phyloP scores from a whole-genome alignment of 805 yeast species.

The Lipomyces spencermartinsiae region DNA sequence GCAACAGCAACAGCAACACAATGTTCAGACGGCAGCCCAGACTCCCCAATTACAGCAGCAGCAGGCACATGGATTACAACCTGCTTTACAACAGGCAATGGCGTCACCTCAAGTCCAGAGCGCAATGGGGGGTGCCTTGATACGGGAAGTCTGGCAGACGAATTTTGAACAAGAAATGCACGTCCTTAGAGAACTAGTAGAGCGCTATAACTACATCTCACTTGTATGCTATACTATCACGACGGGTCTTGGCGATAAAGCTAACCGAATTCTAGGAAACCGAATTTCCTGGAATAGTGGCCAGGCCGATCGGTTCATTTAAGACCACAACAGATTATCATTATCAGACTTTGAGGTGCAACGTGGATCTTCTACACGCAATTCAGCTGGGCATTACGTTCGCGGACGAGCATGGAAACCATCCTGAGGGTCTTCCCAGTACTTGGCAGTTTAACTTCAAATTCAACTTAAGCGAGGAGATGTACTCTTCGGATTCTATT shows the following conservation, averaged over 20 bases:
- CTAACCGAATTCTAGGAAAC: slow-evolving; percentile 69
- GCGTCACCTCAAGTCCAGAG: slow-evolving; percentile 29
- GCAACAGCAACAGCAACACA: slow-evolving; percentile 32
- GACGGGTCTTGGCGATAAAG: slow-evolving; percentile 52
- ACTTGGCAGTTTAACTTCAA: slow-evolving; percentile 98
- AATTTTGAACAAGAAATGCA: slow-evolving; percentile 52
- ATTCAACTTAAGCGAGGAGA: slow-evolving; percentile 73
- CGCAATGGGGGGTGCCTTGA: slow-evolving; percentile 23
- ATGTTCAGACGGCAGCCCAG: slow-evolving; percentile 31
- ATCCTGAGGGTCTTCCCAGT: slow-evolving; percentile 68
- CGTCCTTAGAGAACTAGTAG: slow-evolving; percentile 47
- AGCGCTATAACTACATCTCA: slow-evolving; percentile 49
- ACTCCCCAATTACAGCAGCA: slow-evolving; percentile 37
- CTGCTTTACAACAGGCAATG: slow-evolving; percentile 31
- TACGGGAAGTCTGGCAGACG: slow-evolving; percentile 51
- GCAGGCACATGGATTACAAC: slow-evolving; percentile 34
- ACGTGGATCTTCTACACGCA: slow-evolving; percentile 83
- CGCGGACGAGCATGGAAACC: slow-evolving; percentile 70
- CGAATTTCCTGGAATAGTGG: slow-evolving; percentile 95
- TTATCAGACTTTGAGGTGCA: slow-evolving; percentile 91
- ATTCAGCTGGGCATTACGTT: slow-evolving; percentile 86
- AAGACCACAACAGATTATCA: slow-evolving; percentile 90
- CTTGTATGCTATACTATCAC: slow-evolving; percentile 63
- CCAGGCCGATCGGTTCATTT: slow-evolving; percentile 94
- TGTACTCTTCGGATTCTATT: slow-evolving; percentile 86